phyloP scores from a whole-genome alignment of 1,284 basidiomycete species.

The Ganoderma boninense region DNA sequence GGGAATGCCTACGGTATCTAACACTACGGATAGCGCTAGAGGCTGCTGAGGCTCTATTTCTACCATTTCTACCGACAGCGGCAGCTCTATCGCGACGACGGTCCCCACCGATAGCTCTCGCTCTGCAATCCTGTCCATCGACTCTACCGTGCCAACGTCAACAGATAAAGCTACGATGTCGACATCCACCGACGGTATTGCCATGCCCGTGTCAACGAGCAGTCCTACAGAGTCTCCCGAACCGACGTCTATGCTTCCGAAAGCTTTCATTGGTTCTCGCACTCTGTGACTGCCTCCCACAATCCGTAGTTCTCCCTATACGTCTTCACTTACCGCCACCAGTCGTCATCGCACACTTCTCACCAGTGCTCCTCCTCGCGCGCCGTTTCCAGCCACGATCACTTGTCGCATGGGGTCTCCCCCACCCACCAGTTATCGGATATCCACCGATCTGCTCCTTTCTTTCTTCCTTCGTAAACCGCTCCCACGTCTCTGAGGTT shows the following conservation, averaged over 20 bases:
- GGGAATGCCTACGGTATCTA: too few species aligned
- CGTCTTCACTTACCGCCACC: not conserved
- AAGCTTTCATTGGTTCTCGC: not conserved
- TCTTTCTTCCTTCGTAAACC: not conserved
- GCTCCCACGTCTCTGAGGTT: not conserved
- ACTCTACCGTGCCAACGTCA: not conserved
- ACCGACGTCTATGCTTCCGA: not conserved
- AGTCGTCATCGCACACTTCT: not conserved
- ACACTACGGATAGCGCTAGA: too few species aligned
- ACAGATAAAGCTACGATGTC: not conserved
- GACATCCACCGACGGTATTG: not conserved
- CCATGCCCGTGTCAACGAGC: too few species aligned
- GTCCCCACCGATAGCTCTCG: not conserved
- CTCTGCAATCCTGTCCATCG: not conserved
- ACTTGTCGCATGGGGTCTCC: not conserved
- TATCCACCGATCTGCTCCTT: too few species aligned
- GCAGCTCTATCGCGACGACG: not conserved
- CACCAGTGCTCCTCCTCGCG: not conserved
- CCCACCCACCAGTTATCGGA: not conserved
- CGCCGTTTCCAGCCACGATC: not conserved
- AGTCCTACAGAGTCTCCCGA: not conserved
- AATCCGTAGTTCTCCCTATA: not conserved
- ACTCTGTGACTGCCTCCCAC: not conserved
- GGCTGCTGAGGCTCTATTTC: too few species aligned
- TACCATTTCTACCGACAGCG: too few species aligned